Percentiles rank a stretch among this genome's conserved stretches.
phyloP scores from a whole-genome alignment of 495 filamentous ascomycete genomes.

The Corynascus novoguineensis region DNA sequence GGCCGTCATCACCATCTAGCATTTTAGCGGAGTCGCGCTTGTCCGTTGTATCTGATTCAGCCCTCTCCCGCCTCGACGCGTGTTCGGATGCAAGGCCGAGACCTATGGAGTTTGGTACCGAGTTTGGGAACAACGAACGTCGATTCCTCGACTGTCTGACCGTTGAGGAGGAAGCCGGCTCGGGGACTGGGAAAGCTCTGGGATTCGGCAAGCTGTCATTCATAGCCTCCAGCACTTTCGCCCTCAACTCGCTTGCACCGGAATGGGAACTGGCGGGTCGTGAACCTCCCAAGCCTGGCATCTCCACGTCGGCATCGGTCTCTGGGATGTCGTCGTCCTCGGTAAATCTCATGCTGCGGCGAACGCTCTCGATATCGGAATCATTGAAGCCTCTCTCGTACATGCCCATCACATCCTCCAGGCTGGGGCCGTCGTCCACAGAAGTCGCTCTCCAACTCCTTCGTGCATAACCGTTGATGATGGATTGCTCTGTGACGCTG shows the following conservation, averaged over 20 bases:
- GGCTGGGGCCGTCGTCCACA: conserved; percentile 65
- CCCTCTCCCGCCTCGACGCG: conserved; percentile 16
- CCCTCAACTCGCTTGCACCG: conserved; percentile 32
- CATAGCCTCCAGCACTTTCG: conserved; percentile 42
- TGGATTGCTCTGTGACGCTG: conserved; percentile 58
- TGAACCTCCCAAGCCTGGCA: conserved; percentile 17
- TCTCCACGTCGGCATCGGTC: conserved; percentile 21
- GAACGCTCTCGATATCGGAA: conserved; percentile 36
- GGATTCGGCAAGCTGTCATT: conserved; percentile 35
- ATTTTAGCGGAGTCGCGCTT: conserved; percentile 34
- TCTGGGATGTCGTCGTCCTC: conserved; percentile 34
- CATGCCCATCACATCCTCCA: conserved; percentile 92
- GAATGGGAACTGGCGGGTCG: conserved; percentile 31
- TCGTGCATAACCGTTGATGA: conserved; percentile 37
- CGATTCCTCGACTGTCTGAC: conserved; percentile 41
- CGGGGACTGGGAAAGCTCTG: conserved; percentile 19
- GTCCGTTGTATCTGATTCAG: conserved; percentile 12
- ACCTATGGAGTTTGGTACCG: conserved; percentile 29
- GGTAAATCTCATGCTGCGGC: conserved; percentile 28
- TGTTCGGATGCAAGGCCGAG: conserved; percentile 27
- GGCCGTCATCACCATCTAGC: conserved; percentile 24
- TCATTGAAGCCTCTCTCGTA: conserved; percentile 81
- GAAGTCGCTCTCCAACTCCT: conserved; percentile 50
- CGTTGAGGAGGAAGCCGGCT: conserved; percentile 15
- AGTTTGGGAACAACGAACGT: conserved; percentile 29